Base-by-base conservation (phyloP, 768 basidiomycete genomes). In the Gymnopilus dilepis region DNA sequence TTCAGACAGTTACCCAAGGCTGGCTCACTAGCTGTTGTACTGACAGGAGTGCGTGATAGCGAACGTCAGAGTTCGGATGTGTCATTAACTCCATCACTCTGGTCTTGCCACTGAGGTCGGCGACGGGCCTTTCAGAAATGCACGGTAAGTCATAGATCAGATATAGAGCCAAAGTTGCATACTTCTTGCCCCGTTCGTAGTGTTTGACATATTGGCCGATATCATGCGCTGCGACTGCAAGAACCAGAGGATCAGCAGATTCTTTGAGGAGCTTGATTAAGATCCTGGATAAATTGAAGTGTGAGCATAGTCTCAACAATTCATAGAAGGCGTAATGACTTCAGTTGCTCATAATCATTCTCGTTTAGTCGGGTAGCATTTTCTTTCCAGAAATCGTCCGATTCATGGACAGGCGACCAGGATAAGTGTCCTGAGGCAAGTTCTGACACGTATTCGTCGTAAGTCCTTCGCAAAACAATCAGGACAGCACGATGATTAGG, bases 331-430 rank as follows among this genome's bases (percentile, higher is more conserved):
- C n/a, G 28, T 50, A 30, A 30, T 17, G 62, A 95, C 97, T 91
- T 95, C 60, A 99, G 82, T 61, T 93, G 90, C 68, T 90, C 86
- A 65, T 89, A 83, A 69, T 94, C 90, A 56, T 85, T 86, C 63
- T 98, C 95, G 65, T 95, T 93, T 42, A 99, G 76, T 71, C 87
- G 94, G 6, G 80, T 77, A 4, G 92, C 95, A 70, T 99, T 98
- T 78, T 96, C 95, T 70, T 91, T 93, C 97, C 97, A 99, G 78
- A 99, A 99, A 34, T 94, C 88, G 62, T 98, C 97, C 1, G 93
- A 96, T 71, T 95, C 93, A 70, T 99, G 97, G 9, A 94, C 92
- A 12, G 97, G 96, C 4, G 93, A 89, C 97, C 97, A 99, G 6
- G 94, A 91, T 24, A 99, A 77, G 72, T 95, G 94, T 1, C 96